Percentiles rank a stretch among this genome's conserved stretches.
phyloP scores from a whole-genome alignment of 768 basidiomycete species.

The Tulasnella calospora region DNA sequence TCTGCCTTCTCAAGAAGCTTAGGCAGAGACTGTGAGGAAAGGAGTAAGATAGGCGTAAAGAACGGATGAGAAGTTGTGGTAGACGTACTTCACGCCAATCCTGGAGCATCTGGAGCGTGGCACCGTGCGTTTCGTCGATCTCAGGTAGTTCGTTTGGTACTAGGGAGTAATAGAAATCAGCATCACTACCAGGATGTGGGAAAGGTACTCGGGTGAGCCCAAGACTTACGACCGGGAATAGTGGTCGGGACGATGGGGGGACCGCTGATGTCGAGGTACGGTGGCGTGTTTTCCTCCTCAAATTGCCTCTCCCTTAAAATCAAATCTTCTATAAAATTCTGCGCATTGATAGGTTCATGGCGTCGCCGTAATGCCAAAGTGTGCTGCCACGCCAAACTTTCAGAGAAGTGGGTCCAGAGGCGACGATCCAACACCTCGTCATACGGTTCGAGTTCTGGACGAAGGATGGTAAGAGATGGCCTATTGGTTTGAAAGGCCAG shows the following conservation, averaged over 20 bases:
- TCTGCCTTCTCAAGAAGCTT: slow-evolving; percentile 16
- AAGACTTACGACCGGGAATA: background rate
- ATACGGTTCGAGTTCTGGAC: slow-evolving; percentile 38
- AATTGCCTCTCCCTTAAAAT: slow-evolving; percentile 16
- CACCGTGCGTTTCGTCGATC: background rate
- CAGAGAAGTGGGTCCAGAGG: slow-evolving; percentile 33
- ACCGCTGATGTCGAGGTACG: slow-evolving; percentile 1
- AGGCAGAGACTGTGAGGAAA: background rate
- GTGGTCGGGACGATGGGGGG: background rate
- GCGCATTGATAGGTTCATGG: slow-evolving; percentile 32
- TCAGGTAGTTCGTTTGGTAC: slow-evolving; percentile 6
- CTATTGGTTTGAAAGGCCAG: background rate
- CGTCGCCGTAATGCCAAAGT: slow-evolving; percentile 33
- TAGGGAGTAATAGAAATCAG: background rate
- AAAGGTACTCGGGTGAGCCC: background rate
- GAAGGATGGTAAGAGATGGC: background rate
- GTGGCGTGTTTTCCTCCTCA: slow-evolving; percentile 14
- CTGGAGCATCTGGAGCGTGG: slow-evolving; percentile 9
- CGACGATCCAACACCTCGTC: slow-evolving; percentile 38
- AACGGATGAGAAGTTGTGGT: background rate
- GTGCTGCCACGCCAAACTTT: slow-evolving; percentile 32
- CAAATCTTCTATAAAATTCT: slow-evolving; percentile 33
- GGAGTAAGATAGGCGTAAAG: background rate
- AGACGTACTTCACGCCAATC: slow-evolving; percentile 19
- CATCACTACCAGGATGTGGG: background rate